Conservation (phyloP, 2,329 filamentous ascomycete species). For the Xylariaceae sp. region DNA sequence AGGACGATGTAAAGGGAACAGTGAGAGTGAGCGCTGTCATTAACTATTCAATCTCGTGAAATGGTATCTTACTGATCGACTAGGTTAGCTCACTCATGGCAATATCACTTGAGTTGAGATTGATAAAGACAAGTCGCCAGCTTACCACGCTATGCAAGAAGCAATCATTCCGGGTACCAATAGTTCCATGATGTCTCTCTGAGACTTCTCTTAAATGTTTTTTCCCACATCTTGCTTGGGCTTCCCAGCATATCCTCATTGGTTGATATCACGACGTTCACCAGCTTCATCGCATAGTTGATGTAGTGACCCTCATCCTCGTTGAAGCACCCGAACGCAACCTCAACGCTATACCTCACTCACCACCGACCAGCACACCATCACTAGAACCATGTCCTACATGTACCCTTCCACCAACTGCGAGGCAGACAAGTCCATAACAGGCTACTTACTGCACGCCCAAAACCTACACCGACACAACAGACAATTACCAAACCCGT, state of each 20-base stretch:
- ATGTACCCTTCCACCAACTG: conserved; percentile 13
- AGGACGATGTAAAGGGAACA: background rate
- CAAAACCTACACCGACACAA: conserved; percentile 22
- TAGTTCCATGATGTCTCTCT: conserved; percentile 1
- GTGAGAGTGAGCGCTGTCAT: background rate
- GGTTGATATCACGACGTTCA: background rate
- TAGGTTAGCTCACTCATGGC: background rate
- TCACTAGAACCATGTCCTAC: background rate
- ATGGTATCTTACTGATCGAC: too few species aligned
- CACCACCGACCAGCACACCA: background rate
- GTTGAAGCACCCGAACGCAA: too few species aligned
- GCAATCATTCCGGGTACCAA: conserved; percentile 4
- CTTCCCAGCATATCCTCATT: background rate
- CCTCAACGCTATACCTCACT: background rate
- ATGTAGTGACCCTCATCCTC: too few species aligned
- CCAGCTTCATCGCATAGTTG: too few species aligned
- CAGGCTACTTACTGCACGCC: conserved; percentile 24
- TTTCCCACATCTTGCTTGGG: background rate
- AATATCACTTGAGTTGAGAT: background rate
- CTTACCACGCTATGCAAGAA: background rate
- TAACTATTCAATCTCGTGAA: background rate
- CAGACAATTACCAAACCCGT: conserved; percentile 1
- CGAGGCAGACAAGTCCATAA: conserved; percentile 13
- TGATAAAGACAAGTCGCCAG: background rate
- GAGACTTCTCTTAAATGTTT: background rate